Evolutionary conservation across 164 flowering plant species (phyloP).

Genomic region (Magnolia sinica): DNA sequence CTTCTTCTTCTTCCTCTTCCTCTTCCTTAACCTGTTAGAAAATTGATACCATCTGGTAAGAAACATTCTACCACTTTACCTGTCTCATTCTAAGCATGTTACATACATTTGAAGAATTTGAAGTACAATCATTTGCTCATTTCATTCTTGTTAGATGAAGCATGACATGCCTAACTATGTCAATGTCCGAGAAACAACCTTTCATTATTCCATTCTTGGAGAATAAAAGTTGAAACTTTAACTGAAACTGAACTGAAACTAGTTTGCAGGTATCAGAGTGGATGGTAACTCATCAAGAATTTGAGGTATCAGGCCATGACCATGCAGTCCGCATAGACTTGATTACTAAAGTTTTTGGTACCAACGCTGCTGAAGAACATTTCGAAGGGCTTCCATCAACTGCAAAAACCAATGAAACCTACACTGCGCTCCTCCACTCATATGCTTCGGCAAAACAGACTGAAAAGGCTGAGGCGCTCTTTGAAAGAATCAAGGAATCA

Average conservation of each 20-base stretch:
- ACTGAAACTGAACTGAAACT: conserved; percentile 16
- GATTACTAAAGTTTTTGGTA: conserved; percentile 13
- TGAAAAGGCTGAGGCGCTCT: conserved; percentile 68
- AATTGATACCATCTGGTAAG: too few species aligned
- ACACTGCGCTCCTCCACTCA: conserved; percentile 88
- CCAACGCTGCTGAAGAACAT: conserved; percentile 5
- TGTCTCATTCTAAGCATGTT: too few species aligned
- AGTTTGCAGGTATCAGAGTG: conserved; percentile 88
- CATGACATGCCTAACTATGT: not conserved
- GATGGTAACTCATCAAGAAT: conserved; percentile 69
- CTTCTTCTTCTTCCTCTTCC: too few species aligned
- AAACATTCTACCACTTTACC: too few species aligned
- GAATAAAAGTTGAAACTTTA: conserved; percentile 1
- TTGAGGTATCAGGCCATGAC: conserved; percentile 58
- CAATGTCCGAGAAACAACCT: not conserved
- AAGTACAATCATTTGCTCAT: too few species aligned
- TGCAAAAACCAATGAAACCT: conserved; percentile 72
- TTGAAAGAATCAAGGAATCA: conserved; percentile 47
- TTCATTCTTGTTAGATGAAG: too few species aligned
- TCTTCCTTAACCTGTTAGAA: too few species aligned
- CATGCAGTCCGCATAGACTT: conserved; percentile 69
- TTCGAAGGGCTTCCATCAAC: conserved; percentile 8
- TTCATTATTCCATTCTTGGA: not conserved
- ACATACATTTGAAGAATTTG: too few species aligned
- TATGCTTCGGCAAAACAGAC: conserved; percentile 63